These are phyloP conservation scores for Rhododendron ovatum DNA, from an alignment of 148 eudicot genomes.

Conservation along the genomic window DNA sequence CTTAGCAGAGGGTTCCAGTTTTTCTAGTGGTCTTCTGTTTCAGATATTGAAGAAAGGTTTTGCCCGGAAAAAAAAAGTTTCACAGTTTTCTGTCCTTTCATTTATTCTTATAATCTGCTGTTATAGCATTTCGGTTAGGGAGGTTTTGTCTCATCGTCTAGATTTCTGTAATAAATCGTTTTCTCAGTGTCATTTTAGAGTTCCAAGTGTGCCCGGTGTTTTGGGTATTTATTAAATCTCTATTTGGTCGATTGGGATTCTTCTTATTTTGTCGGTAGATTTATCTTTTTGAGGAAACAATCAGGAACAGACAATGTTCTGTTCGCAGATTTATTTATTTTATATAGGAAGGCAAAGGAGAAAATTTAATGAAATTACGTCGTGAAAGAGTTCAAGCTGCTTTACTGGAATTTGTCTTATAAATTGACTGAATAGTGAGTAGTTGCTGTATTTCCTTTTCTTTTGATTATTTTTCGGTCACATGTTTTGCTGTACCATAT, in stretches of 20 bases:
- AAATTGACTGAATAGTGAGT: background rate
- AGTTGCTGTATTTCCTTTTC: background rate
- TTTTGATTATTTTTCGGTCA: background rate
- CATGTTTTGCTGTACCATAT: background rate
- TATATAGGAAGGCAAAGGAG: background rate
- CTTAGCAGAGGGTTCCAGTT: slow-evolving; percentile 42
- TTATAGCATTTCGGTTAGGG: slow-evolving; percentile 8
- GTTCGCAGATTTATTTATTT: background rate
- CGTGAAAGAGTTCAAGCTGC: background rate
- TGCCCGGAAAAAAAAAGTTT: background rate
- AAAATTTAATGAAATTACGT: background rate
- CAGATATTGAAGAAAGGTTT: slow-evolving; percentile 31
- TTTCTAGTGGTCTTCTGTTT: slow-evolving; percentile 47
- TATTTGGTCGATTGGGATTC: background rate
- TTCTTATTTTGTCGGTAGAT: background rate
- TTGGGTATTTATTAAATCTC: background rate
- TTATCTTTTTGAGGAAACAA: background rate
- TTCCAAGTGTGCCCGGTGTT: background rate
- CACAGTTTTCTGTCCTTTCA: background rate
- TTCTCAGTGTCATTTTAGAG: background rate
- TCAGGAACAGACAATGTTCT: background rate
- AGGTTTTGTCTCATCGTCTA: slow-evolving; percentile 1
- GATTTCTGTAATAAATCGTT: slow-evolving; percentile 11
- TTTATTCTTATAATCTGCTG: slow-evolving; percentile 3
- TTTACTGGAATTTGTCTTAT: background rate